phyloP scores from a whole-genome alignment of 139 green algal species.

The Closterium sp. region DNA sequence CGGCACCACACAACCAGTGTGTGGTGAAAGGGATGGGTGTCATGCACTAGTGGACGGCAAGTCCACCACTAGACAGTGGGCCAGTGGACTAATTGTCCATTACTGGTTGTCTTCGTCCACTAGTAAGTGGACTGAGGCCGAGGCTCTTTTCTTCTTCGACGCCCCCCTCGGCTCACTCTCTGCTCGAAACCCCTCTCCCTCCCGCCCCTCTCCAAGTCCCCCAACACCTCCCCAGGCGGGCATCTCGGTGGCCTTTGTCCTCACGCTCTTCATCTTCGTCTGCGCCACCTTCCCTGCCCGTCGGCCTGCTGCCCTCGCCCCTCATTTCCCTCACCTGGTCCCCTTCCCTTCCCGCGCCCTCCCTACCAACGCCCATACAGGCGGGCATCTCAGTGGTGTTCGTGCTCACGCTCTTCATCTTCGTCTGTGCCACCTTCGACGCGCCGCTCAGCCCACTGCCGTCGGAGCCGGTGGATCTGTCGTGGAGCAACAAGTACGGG shows the following conservation, averaged over 20 bases:
- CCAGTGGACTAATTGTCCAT: too few relatives aligned
- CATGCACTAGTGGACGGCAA: background rate
- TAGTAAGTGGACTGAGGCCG: too few relatives aligned
- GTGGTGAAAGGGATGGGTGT: background rate
- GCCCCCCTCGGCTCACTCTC: too few relatives aligned
- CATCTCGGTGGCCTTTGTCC: background rate
- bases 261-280: background rate
- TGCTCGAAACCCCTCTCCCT: background rate
- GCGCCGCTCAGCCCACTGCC: constrained; percentile 46
- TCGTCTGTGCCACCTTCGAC: constrained; percentile 66
- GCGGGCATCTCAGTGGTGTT: constrained; percentile 57
- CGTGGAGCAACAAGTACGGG: constrained; percentile 53
- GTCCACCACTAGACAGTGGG: too few relatives aligned
- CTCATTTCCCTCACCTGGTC: background rate
- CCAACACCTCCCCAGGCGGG: constrained; percentile 36
- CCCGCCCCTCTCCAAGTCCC: too few relatives aligned
- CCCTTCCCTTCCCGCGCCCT: too few relatives aligned
- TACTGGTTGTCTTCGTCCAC: too few relatives aligned
- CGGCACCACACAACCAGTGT: too few relatives aligned
- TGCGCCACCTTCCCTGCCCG: too few relatives aligned
- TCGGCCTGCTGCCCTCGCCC: background rate
- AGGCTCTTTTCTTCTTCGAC: too few relatives aligned
- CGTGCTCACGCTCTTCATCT: constrained; percentile 65
- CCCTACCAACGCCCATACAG: constrained; percentile 11
- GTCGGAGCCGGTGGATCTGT: constrained; percentile 39